Percentiles rank a stretch among this genome's conserved stretches.
Evolutionary conservation across 2,329 filamentous ascomycete species (phyloP).

Genomic region (Orbilia blumenaviensis): DNA sequence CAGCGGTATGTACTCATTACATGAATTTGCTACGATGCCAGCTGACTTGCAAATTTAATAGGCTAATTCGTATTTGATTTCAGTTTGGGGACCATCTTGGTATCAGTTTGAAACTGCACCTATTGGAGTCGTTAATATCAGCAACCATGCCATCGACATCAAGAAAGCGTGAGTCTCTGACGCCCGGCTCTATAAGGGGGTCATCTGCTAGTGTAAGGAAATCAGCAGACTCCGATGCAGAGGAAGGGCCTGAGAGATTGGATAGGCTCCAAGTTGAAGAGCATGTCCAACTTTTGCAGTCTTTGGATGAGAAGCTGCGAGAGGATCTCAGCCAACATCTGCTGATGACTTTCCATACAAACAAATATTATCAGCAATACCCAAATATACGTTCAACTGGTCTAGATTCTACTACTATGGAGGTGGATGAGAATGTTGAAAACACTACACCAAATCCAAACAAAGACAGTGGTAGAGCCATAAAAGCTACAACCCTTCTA

Average conservation of each 20-base stretch:
- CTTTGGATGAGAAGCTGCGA: slow-evolving; percentile 33
- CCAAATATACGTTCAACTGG: background rate
- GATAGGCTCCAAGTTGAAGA: slow-evolving; percentile 30
- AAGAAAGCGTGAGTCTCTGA: background rate
- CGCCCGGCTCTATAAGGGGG: background rate
- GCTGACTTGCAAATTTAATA: background rate
- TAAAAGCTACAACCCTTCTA: slow-evolving; percentile 12
- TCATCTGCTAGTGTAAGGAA: background rate
- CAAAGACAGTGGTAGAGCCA: background rate
- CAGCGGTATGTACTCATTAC: background rate
- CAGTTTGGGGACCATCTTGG: background rate
- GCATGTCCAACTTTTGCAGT: slow-evolving; percentile 31
- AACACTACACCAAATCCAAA: background rate
- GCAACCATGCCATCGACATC: background rate
- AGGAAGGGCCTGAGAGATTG: background rate
- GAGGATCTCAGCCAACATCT: slow-evolving; percentile 38
- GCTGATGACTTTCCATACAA: slow-evolving; percentile 34
- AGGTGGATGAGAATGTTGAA: background rate
- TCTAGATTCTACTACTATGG: background rate
- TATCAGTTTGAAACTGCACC: background rate
- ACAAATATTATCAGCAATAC: slow-evolving; percentile 8
- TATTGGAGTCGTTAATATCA: too few species aligned
- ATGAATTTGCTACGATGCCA: background rate
- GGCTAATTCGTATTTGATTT: background rate
- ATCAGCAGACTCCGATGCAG: background rate